Evolutionary conservation across 164 flowering plant genomes (phyloP).

Genomic region (Vitis rotundifolia): DNA sequence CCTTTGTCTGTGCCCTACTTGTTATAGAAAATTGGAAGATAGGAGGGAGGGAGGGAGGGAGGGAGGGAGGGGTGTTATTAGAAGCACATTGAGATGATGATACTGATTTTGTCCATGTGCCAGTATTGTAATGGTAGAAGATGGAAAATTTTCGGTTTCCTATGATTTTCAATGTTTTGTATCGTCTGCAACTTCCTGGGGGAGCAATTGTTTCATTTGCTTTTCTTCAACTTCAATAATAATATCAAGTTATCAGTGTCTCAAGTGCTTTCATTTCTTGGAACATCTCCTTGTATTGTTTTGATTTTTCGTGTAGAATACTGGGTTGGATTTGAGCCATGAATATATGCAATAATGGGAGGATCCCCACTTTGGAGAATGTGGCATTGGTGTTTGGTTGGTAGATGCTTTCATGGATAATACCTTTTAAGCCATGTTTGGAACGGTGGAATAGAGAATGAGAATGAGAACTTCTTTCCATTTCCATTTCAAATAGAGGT

Average conservation of each 20-base stretch:
- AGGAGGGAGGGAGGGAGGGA: not conserved
- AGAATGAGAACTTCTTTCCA: too few species aligned
- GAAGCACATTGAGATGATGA: conserved; percentile 33
- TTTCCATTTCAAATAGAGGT: too few species aligned
- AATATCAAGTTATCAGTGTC: not conserved
- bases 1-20: not conserved
- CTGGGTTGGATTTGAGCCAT: too few species aligned
- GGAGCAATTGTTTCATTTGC: conserved; percentile 19
- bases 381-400: too few species aligned
- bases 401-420: too few species aligned
- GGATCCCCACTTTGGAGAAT: too few species aligned
- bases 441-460: too few species aligned
- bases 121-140: not conserved
- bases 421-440: too few species aligned
- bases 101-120: conserved; percentile 35
- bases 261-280: too few species aligned
- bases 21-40: not conserved
- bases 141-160: conserved; percentile 28
- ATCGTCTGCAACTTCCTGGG: not conserved
- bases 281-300: too few species aligned
- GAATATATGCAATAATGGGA: too few species aligned
- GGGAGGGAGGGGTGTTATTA: not conserved
- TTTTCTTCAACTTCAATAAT: conserved; percentile 12
- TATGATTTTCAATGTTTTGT: conserved; percentile 5
- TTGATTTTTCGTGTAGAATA: too few species aligned